A percentile compares a stretch with the other conserved stretches of the same genome.
These are phyloP conservation scores for Parastagonospora nodorum DNA, from an alignment of 2,329 filamentous ascomycete species.

Conservation along the genomic window DNA sequence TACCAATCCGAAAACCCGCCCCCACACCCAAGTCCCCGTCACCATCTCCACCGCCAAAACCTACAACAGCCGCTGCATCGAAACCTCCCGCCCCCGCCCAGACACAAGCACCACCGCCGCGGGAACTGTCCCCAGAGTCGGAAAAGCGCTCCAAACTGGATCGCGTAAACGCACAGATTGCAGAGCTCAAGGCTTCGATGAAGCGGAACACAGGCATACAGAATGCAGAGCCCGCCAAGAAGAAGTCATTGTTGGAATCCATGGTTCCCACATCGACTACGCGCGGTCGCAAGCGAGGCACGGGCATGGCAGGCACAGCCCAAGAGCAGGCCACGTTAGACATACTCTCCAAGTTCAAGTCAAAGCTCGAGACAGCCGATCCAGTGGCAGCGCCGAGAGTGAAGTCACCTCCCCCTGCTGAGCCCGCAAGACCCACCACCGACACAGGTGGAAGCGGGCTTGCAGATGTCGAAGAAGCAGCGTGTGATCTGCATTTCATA, in stretches of 20 bases:
- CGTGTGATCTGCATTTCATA: constrained; percentile 95
- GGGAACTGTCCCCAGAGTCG: constrained; percentile 48
- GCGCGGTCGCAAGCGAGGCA: constrained; percentile 71
- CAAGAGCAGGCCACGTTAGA: constrained; percentile 64
- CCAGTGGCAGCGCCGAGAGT: constrained; percentile 46
- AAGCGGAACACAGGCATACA: constrained; percentile 60
- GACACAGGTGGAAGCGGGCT: constrained; percentile 4
- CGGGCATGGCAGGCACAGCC: constrained; percentile 55
- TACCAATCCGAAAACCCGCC: constrained; percentile 40
- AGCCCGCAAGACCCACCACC: constrained; percentile 16
- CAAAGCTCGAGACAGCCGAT: constrained; percentile 63
- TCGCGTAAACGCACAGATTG: constrained; percentile 78
- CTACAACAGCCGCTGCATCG: constrained; percentile 13
- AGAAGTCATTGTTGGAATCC: constrained; percentile 69
- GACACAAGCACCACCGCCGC: constrained; percentile 31
- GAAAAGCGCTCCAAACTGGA: constrained; percentile 59
- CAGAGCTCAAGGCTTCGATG: constrained; percentile 81
- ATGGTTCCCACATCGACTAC: constrained; percentile 76
- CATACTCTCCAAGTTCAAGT: constrained; percentile 78
- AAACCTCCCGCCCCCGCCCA: constrained; percentile 20
- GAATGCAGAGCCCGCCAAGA: constrained; percentile 47
- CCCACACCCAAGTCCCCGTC: constrained; percentile 31
- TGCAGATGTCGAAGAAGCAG: constrained; percentile 51
- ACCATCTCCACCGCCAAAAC: constrained; percentile 29
- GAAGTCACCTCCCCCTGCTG: constrained; percentile 23